Base-by-base conservation (phyloP, 2,329 filamentous ascomycete genomes). In the Exophiala calicioides region DNA sequence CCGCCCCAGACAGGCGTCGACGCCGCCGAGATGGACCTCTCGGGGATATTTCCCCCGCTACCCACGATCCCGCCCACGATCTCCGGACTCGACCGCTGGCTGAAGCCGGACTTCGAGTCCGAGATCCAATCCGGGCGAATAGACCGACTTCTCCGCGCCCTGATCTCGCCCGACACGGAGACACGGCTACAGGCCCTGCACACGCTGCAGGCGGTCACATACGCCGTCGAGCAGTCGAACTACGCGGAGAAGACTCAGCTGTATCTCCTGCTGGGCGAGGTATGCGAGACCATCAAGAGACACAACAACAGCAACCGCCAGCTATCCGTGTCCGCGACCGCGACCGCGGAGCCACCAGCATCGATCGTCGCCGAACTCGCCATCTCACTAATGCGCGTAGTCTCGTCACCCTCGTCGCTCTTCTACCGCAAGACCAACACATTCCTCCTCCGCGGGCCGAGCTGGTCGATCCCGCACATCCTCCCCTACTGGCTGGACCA, bases 341-440 rank as follows among this genome's bases (percentile, higher is more conserved):
- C 23, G 9, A 23, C 36, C 12, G 9, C 36, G 7, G 23, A 7
- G 79, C 78, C 85, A 1, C 72, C 94, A 3, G 85, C 90, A 0
- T 88, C 84, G 50, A 76, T 88, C 9, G 81, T 88, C 4, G 79
- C 83, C n/a, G 80, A 85, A 8, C 93, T 95, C 59, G 84, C 88
- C 5, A 81, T 82, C 55, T 81, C 84, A 1, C 24, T 44, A 8
- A 74, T 95, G 5, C 71, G 78, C 1, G 81, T 95, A 12, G 70
- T 95, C 34, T 78, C 76, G 16, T 84, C 88, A 52, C 91, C 91
- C 0, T 76, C 89, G 12, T 88, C 95, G 62, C 81, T 80, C 50
- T 78, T 96, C 27, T 97, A 95, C 64, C 80, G 82, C 47, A 95
- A 95, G 64, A 72, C 93, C 67, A 95, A 95, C 70, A 75, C 77